Evolutionary conservation across 495 filamentous ascomycete species (phyloP).

Genomic region (Tuber indicum): DNA sequence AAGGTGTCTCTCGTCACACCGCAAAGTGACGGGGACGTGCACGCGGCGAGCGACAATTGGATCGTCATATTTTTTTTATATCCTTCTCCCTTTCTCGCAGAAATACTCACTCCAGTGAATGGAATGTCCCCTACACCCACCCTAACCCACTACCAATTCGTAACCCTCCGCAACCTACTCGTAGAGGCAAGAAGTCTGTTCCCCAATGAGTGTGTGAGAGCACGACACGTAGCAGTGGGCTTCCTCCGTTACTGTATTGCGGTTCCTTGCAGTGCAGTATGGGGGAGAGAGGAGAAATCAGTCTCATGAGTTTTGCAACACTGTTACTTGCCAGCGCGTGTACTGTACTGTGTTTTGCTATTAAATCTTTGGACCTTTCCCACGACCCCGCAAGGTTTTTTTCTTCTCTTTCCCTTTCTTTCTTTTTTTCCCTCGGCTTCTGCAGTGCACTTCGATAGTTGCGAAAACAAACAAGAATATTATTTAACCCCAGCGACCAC

Average conservation of each 20-base stretch:
- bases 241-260: neutral
- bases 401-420: neutral
- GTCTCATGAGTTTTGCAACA: neutral
- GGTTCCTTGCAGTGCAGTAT: neutral
- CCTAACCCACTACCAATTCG: neutral
- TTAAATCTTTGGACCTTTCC: constrained; percentile 3
- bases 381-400: neutral
- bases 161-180: neutral
- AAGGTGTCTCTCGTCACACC: neutral
- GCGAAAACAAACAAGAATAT: neutral
- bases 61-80: neutral
- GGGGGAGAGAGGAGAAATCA: neutral
- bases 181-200: neutral
- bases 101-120: constrained; percentile 2
- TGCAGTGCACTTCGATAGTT: neutral
- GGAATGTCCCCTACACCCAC: constrained; percentile 4
- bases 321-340: neutral
- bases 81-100: neutral
- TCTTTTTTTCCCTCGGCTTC: neutral
- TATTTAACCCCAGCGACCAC: constrained; percentile 1
- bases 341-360: neutral
- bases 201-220: constrained; percentile 1
- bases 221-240: neutral
- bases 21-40: neutral
- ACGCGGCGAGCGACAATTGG: neutral